These are phyloP conservation scores for Phyllosticta citribraziliensis DNA, from an alignment of 2,329 filamentous ascomycete genomes.

Conservation along the genomic window DNA sequence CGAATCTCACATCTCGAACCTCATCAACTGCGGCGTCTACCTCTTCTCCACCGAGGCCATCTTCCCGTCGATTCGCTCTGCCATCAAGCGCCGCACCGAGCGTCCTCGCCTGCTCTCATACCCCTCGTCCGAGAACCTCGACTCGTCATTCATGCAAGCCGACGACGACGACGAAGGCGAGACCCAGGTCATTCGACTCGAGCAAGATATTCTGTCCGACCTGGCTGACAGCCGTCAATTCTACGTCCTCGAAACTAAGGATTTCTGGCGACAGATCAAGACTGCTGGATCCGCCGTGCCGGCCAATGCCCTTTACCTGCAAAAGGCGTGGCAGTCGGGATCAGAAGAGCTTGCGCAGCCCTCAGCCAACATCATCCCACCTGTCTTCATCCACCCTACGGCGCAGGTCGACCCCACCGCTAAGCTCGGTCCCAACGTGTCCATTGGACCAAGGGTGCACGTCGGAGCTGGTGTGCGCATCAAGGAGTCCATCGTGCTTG, in stretches of 20 bases:
- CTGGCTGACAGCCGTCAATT: conserved; percentile 96
- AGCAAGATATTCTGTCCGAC: conserved; percentile 94
- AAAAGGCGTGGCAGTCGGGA: conserved; percentile 78
- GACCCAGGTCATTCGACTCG: conserved; percentile 82
- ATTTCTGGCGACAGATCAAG: conserved; percentile 99
- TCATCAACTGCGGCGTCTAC: conserved; percentile 99
- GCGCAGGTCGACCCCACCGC: conserved; percentile 87
- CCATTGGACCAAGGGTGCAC: conserved; percentile 77
- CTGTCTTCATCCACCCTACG: conserved; percentile 90
- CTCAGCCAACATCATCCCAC: conserved; percentile 78
- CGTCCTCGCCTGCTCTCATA: conserved; percentile 89
- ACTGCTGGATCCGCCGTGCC: conserved; percentile 94
- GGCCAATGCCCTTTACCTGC: conserved; percentile 91
- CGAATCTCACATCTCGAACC: conserved; percentile 91
- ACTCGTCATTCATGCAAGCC: conserved; percentile 51
- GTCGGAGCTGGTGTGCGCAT: conserved; percentile 82
- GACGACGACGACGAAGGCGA: conserved; percentile 67
- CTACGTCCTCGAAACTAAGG: conserved; percentile 96
- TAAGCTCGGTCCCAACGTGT: conserved; percentile 94
- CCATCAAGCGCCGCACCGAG: conserved; percentile 91
- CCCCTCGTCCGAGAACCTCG: conserved; percentile 88
- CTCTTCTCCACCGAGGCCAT: conserved; percentile 92
- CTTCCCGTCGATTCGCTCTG: conserved; percentile 87
- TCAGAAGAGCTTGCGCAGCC: conserved; percentile 74
- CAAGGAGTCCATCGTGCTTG: conserved; percentile 92